Evolutionary conservation across 2,329 filamentous ascomycete species (phyloP), one percentile per base, ranked within the genome.

Genomic region (Byssoonygena ceratinophila): DNA sequence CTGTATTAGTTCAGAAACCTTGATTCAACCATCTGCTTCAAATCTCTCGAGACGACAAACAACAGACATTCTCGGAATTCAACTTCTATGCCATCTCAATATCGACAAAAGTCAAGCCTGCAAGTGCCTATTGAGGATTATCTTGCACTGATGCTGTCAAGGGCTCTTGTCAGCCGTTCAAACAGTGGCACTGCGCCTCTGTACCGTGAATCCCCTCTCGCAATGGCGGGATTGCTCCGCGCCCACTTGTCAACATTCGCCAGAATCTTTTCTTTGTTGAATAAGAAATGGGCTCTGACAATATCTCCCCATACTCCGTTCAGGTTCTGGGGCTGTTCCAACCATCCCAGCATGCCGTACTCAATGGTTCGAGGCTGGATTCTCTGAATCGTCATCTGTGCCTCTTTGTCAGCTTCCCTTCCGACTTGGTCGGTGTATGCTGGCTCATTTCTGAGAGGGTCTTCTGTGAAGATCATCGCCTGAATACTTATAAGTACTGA

Each of bases 401-500:
- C 62, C 2, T 51, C 32, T 1, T 20, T 12, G 18, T 52, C 49
- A 58, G 51, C 51, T 23, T 34, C 46, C 62, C 46, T 4, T 31
- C 43, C 6, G 8, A 14, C 1, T 23, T 16, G 25, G 14, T 23
- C 40, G 46, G 70, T 67, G 11, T 64, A 61, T 1, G 70, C 73
- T 0, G 78, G 78, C 60, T 81, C 76, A 59, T 80, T 81, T 66
- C 71, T 75, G 60, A 67, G 76, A 1, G 78, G 78, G 46, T 76
- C 58, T 14, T 74, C 72, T 56, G 72, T 76, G 45, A 81, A 70
- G 18, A 81, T 73, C 77, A 81, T 78, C 27, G 71, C 69, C 58
- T 81, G 78, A 48, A 81, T 76, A 25, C 74, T 77, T n/a, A 80
- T 70, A 9, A 77, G 65, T 4, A 79, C 63, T 56, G 77, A 76